Evolutionary conservation across 441 rosid species (phyloP), one percentile per base, ranked within the genome.

Genomic region (Manihot esculenta): DNA sequence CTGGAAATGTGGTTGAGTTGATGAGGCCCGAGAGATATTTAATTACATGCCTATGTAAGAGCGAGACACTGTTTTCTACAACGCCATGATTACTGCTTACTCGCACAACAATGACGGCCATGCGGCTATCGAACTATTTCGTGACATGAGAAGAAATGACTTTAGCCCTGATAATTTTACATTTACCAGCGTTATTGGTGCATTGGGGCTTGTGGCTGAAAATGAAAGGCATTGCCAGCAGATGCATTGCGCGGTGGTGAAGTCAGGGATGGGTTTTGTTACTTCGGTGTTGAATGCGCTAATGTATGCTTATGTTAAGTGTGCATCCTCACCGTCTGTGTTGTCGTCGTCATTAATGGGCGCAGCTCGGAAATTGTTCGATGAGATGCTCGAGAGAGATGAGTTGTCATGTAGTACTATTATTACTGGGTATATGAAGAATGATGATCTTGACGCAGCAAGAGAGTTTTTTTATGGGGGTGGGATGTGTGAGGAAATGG

Each of bases 31-130:
- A 24, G 77, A 56, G 55, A 75, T 88, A 76, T 93, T 93, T 24
- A 81, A 86, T 50, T 68, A 59, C n/a, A n/a, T n/a, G n/a, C n/a
- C n/a, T n/a, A n/a, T n/a, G n/a, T n/a, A n/a, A n/a, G n/a, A n/a
- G 79, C 83, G 96, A 41, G 97, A 93, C 71, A 78, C 87, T 21
- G 86, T 88, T 42, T 83, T 86, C 59, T 88, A 89, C 84, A 93
- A 93, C 56, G 97, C 98, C 0, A 86, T 91, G 94, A 91, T 93
- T 78, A 87, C 98, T 15, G 94, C 85, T 47, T 84, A 70, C 68
- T 80, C 86, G 2, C 97, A 72, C 48, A 84, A 83, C 18, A 62
- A 77, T 30, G 90, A 91, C 58, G 96, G 96, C 54, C 79, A 74
- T 76, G 86, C 87, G 15, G 97, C 94, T 27, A 10, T 87, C 64